These are phyloP conservation scores for Elongisporangium undulatum DNA, from an alignment of 352 stramenopile species.

Conservation along the genomic window DNA sequence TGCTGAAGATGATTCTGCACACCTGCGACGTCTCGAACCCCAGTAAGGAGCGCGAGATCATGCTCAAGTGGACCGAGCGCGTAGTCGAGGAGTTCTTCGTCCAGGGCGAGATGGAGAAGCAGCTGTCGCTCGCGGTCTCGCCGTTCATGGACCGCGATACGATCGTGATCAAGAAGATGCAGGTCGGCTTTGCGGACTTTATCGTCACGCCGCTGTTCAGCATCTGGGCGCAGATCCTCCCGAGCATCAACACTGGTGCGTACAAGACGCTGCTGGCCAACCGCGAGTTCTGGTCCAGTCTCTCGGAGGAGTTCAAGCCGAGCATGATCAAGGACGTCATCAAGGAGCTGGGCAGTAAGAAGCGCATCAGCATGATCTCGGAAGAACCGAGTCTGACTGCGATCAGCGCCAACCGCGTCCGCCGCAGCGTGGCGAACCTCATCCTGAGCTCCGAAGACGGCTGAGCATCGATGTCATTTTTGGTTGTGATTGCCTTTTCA, in stretches of 20 bases:
- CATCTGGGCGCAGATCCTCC: slow-evolving; percentile 80
- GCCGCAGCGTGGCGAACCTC: slow-evolving; percentile 36
- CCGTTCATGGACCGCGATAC: slow-evolving; percentile 93
- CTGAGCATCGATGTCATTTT: slow-evolving; percentile 10
- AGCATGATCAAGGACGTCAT: slow-evolving; percentile 81
- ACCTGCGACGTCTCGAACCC: slow-evolving; percentile 95
- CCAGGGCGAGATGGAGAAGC: slow-evolving; percentile 95
- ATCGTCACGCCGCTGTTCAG: slow-evolving; percentile 88
- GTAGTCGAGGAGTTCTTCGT: slow-evolving; percentile 95
- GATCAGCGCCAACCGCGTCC: slow-evolving; percentile 23
- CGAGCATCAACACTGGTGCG: slow-evolving; percentile 53
- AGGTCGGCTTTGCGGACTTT: slow-evolving; percentile 95
- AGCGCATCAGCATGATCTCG: slow-evolving; percentile 29
- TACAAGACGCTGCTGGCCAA: slow-evolving; percentile 74
- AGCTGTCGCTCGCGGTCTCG: slow-evolving; percentile 81
- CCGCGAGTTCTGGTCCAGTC: slow-evolving; percentile 77
- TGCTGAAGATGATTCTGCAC: slow-evolving; percentile 90
- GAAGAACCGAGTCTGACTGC: slow-evolving; percentile 13
- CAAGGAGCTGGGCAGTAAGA: slow-evolving; percentile 37
- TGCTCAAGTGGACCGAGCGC: slow-evolving; percentile 91
- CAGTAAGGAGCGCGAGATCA: slow-evolving; percentile 81
- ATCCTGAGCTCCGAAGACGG: slow-evolving; percentile 45
- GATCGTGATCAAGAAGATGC: slow-evolving; percentile 90
- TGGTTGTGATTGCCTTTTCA: slow-evolving; percentile 1
- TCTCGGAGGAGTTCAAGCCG: slow-evolving; percentile 82